Evolutionary conservation across 2,329 filamentous ascomycete genomes (phyloP).

Genomic region (Exophiala xenobiotica): DNA sequence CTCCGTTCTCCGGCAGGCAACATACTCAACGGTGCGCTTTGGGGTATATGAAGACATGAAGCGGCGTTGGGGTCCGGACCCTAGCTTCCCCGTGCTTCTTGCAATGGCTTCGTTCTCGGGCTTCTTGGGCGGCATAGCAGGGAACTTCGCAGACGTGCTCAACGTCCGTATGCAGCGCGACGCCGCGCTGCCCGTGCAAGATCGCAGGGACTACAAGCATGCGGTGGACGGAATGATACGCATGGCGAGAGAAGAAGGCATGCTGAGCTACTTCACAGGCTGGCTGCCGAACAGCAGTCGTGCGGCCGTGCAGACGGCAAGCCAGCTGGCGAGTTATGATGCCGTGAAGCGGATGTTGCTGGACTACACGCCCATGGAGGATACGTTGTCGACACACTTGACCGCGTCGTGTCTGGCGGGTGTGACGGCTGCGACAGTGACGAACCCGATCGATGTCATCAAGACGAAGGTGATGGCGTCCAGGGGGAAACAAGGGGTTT

Average conservation of each 20-base stretch:
- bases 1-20: constrained; percentile 4
- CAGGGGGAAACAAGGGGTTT: constrained; percentile 45
- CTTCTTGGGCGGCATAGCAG: constrained; percentile 5
- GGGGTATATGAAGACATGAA: constrained; percentile 11
- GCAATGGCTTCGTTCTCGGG: constrained; percentile 1
- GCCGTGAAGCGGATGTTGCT: constrained; percentile 1
- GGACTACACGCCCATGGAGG: constrained; percentile 45
- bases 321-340: constrained; percentile 14
- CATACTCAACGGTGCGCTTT: constrained; percentile 11
- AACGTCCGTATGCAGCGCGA: constrained; percentile 13
- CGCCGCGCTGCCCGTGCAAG: not conserved
- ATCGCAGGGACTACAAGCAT: constrained; percentile 9
- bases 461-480: constrained; percentile 85
- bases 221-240: constrained; percentile 5
- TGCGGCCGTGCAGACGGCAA: constrained; percentile 2
- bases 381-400: constrained; percentile 61
- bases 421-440: constrained; percentile 70
- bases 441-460: constrained; percentile 82
- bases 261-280: constrained; percentile 1
- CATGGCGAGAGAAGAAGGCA: constrained; percentile 7
- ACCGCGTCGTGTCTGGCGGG: constrained; percentile 60
- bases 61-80: not conserved
- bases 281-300: constrained; percentile 10
- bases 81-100: not conserved
- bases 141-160: constrained; percentile 12